phyloP scores from a whole-genome alignment of 345 rosid species.

The Streptanthus diversifolius region DNA sequence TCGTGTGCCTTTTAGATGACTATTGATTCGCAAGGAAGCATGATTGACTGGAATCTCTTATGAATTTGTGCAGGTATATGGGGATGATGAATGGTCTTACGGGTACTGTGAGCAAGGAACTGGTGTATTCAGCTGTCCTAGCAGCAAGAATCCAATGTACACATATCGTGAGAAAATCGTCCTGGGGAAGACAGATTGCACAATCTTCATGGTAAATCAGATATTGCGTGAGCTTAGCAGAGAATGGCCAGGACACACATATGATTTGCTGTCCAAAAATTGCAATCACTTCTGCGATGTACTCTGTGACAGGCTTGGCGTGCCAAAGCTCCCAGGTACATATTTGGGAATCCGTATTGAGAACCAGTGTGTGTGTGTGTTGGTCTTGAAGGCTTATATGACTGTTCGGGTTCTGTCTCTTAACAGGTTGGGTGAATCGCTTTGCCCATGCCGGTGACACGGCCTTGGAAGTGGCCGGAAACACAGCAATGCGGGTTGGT shows the following conservation, averaged over 20 bases:
- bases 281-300: conserved; percentile 98
- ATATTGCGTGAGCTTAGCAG: conserved; percentile 76
- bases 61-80: conserved; percentile 54
- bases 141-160: conserved; percentile 86
- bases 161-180: conserved; percentile 71
- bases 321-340: conserved; percentile 87
- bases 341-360: background rate
- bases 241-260: conserved; percentile 76
- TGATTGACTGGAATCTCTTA: conserved; percentile 14
- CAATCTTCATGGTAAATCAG: conserved; percentile 67
- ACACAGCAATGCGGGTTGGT: conserved; percentile 74
- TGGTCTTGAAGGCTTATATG: background rate
- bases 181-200: conserved; percentile 63
- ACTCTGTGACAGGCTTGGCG: conserved; percentile 78
- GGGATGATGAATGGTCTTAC: conserved; percentile 93
- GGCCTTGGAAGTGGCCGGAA: conserved; percentile 90
- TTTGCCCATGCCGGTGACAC: conserved; percentile 97
- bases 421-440: conserved; percentile 96
- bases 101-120: conserved; percentile 92
- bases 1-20: background rate
- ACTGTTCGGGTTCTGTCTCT: background rate
- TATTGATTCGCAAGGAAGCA: background rate
- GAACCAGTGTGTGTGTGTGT: background rate
- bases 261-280: conserved; percentile 82
- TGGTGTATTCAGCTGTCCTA: conserved; percentile 88